Conservation (phyloP, 345 rosid species). For the Linum trigynum region DNA sequence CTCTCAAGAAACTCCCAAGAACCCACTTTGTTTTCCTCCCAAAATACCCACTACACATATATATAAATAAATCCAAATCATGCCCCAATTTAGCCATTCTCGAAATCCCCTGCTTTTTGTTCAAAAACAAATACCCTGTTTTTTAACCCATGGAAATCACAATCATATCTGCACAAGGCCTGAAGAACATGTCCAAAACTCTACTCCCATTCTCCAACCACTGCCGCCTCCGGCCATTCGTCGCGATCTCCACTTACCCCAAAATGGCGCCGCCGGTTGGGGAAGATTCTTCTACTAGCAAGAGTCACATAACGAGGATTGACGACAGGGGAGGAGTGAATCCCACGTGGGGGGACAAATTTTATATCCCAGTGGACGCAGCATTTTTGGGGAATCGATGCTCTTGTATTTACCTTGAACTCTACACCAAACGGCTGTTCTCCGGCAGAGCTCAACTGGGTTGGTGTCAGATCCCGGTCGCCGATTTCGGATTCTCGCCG, state of each 20-base stretch:
- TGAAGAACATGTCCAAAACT: slow-evolving; percentile 17
- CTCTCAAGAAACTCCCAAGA: not conserved
- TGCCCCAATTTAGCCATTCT: not conserved
- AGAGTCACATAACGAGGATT: slow-evolving; percentile 14
- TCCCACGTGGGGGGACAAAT: slow-evolving; percentile 47
- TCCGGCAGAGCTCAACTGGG: slow-evolving; percentile 30
- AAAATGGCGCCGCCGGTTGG: not conserved
- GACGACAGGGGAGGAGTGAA: slow-evolving; percentile 34
- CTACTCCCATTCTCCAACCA: slow-evolving; percentile 10
- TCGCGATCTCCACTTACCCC: slow-evolving; percentile 21
- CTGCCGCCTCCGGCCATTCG: slow-evolving; percentile 26
- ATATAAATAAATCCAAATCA: not conserved
- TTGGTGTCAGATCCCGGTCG: slow-evolving; percentile 40
- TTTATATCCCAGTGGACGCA: slow-evolving; percentile 23
- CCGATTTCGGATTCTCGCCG: slow-evolving; percentile 21
- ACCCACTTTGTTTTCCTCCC: not conserved
- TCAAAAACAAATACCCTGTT: not conserved
- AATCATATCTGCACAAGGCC: slow-evolving; percentile 35
- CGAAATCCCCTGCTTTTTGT: not conserved
- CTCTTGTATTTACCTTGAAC: slow-evolving; percentile 18
- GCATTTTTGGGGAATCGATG: slow-evolving; percentile 22
- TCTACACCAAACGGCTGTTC: slow-evolving; percentile 30
- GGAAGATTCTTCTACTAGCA: not conserved
- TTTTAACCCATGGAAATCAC: slow-evolving; percentile 26
- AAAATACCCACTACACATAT: not conserved